A percentile compares a stretch with the other conserved stretches of the same genome.
These are phyloP conservation scores for Globisporangium nagaii DNA, from an alignment of 352 stramenopile genomes.

Conservation along the genomic window DNA sequence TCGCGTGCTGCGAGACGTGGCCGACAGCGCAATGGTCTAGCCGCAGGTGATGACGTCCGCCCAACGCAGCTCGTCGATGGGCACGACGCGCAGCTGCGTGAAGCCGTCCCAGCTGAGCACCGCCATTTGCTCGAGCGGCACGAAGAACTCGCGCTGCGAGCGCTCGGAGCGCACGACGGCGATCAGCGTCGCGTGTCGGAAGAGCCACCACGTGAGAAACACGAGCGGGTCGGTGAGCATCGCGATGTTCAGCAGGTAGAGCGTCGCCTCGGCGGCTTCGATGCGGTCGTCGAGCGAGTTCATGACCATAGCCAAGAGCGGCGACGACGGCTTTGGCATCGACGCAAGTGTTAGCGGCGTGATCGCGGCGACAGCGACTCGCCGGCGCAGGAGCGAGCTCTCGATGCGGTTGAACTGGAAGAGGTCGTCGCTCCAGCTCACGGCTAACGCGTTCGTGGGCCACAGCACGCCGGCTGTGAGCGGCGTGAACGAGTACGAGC, in stretches of 20 bases:
- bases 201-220: not conserved
- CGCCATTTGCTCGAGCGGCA: not conserved
- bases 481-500: slow-evolving; percentile 3
- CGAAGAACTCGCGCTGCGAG: not conserved
- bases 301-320: not conserved
- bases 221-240: slow-evolving; percentile 20
- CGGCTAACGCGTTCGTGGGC: not conserved
- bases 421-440: slow-evolving; percentile 11
- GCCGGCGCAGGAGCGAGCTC: not conserved
- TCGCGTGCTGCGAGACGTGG: not conserved
- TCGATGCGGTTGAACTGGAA: not conserved
- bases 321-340: not conserved
- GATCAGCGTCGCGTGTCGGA: not conserved
- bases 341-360: not conserved
- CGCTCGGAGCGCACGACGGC: not conserved
- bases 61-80: not conserved
- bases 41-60: slow-evolving; percentile 1
- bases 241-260: slow-evolving; percentile 23
- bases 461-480: not conserved
- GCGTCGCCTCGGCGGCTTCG: not conserved
- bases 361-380: not conserved
- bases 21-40: not conserved
- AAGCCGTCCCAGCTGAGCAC: not conserved
- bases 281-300: slow-evolving; percentile 9
- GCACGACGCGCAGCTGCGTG: not conserved